These are phyloP conservation scores for Aspergillus taichungensis DNA, from an alignment of 495 filamentous ascomycete species.

Conservation along the genomic window DNA sequence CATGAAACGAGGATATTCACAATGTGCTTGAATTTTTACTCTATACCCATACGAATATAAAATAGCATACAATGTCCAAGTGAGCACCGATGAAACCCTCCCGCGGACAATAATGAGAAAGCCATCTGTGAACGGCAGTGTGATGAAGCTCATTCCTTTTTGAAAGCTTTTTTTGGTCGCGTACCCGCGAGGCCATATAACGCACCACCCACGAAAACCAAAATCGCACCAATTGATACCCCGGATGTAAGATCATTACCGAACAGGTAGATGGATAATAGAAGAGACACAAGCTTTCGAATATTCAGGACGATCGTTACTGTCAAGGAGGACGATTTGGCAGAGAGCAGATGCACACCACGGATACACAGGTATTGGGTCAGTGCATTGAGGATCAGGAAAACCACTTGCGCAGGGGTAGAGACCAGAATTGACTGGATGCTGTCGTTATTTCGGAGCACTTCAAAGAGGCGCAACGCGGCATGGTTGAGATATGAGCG, in stretches of 20 bases:
- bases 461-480: constrained; percentile 1
- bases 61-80: too few species aligned
- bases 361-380: constrained; percentile 94
- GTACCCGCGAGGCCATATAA: constrained; percentile 75
- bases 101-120: too few species aligned
- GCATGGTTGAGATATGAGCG: background rate
- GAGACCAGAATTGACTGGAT: constrained; percentile 22
- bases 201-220: constrained; percentile 83
- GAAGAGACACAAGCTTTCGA: constrained; percentile 82
- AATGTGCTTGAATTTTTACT: too few species aligned
- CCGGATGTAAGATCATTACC: constrained; percentile 68
- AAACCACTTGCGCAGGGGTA: constrained; percentile 64
- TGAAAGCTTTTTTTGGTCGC: constrained; percentile 22
- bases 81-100: too few species aligned
- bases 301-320: constrained; percentile 95
- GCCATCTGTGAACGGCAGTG: too few species aligned
- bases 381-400: constrained; percentile 68
- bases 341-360: constrained; percentile 83
- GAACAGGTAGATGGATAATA: constrained; percentile 88
- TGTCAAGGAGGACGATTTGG: constrained; percentile 79
- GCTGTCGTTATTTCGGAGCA: constrained; percentile 3
- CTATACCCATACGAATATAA: too few species aligned
- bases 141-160: constrained; percentile 13
- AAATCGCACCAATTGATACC: constrained; percentile 67
- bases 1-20: too few species aligned